A percentile compares a stretch with the other conserved stretches of the same genome.
phyloP scores from a whole-genome alignment of 2,329 filamentous ascomycete genomes.

The Rutstroemia sp. region DNA sequence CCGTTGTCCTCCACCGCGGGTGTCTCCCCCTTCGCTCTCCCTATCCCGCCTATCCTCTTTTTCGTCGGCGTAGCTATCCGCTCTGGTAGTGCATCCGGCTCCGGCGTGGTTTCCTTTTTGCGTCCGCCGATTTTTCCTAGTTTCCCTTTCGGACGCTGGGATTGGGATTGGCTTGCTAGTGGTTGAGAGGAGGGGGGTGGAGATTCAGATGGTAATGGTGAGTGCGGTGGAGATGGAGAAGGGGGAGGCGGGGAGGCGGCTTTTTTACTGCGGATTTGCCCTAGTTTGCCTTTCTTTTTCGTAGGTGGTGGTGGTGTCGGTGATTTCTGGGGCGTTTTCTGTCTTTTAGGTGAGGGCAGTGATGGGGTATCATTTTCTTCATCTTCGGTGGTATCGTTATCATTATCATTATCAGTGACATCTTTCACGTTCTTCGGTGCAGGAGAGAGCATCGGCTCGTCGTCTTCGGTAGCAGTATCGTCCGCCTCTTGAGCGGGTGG shows the following conservation, averaged over 20 bases:
- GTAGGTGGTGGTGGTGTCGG: not conserved
- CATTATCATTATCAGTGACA: not conserved
- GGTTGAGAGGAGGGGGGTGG: constrained; percentile 4
- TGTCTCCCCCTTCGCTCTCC: constrained; percentile 3
- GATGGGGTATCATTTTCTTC: not conserved
- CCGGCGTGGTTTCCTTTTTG: constrained; percentile 14
- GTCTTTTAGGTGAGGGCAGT: not conserved
- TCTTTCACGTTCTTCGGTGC: not conserved
- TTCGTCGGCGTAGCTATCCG: constrained; percentile 10
- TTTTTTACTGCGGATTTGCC: constrained; percentile 19
- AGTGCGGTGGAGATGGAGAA: not conserved
- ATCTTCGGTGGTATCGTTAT: constrained; percentile 12
- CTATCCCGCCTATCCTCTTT: constrained; percentile 22
- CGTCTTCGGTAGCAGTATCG: constrained; percentile 6
- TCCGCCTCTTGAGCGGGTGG: not conserved
- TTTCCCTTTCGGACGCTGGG: constrained; percentile 14
- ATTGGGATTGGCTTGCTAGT: constrained; percentile 3
- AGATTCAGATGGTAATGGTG: not conserved
- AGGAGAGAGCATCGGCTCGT: not conserved
- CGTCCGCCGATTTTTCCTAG: constrained; percentile 25
- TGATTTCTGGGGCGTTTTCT: constrained; percentile 2
- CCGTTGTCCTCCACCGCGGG: constrained; percentile 1
- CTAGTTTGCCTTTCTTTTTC: constrained; percentile 14
- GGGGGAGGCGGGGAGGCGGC: constrained; percentile 4
- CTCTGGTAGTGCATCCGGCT: constrained; percentile 9